Evolutionary conservation across 2,329 filamentous ascomycete genomes (phyloP).

Genomic region (Cladorrhinum sp.): DNA sequence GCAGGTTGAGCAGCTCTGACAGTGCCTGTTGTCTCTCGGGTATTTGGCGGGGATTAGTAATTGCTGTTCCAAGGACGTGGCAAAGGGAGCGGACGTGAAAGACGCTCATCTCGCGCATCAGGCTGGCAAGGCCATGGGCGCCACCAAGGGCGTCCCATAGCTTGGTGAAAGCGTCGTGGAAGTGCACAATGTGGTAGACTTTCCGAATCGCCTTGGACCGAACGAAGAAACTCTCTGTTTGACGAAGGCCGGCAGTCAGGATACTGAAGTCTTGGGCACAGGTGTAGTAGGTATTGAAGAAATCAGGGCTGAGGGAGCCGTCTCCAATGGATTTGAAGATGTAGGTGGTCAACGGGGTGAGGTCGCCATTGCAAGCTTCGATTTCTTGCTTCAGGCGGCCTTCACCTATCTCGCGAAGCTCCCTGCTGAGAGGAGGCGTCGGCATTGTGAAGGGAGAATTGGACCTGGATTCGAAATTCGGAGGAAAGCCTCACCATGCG

Average conservation of each 20-base stretch:
- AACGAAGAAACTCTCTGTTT: not conserved
- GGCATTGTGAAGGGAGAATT: not conserved
- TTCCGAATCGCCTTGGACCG: not conserved
- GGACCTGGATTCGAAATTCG: too few relatives aligned
- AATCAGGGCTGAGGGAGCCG: not conserved
- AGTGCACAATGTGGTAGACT: not conserved
- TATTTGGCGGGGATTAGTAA: not conserved
- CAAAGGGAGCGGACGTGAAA: conserved; percentile 7
- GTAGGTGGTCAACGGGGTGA: not conserved
- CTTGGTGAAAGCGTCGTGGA: not conserved
- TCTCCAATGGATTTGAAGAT: not conserved
- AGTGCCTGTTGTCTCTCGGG: conserved; percentile 11
- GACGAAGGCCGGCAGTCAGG: not conserved
- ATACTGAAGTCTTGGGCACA: not conserved
- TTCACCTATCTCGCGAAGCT: not conserved
- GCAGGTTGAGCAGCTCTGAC: conserved; percentile 9
- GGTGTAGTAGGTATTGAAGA: not conserved
- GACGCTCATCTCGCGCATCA: conserved; percentile 11
- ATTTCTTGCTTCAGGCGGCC: not conserved
- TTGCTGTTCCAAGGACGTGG: not conserved
- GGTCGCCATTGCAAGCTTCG: not conserved
- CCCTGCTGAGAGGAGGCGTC: not conserved
- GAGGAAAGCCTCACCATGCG: too few relatives aligned
- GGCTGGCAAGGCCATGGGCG: conserved; percentile 5
- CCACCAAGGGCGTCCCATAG: conserved; percentile 11